Evolutionary conservation across 352 stramenopile species (phyloP).

Genomic region (Globisporangium heterothallicum): DNA sequence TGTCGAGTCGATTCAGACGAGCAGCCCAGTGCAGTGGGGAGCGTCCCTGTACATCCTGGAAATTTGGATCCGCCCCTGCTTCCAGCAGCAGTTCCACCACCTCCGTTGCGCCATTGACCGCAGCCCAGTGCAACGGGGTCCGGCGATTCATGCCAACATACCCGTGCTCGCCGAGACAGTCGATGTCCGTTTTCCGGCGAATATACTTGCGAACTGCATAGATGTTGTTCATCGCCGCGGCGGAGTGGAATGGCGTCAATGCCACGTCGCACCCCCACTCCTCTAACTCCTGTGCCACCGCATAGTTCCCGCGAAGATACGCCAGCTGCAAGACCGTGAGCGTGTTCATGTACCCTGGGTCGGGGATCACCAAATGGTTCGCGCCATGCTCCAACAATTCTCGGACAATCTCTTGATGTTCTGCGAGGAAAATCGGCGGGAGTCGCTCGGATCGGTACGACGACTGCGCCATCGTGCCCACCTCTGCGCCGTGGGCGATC

Average conservation of each 20-base stretch:
- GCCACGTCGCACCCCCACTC: conserved; percentile 77
- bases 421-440: conserved; percentile 69
- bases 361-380: conserved; percentile 55
- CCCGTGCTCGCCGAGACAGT: conserved; percentile 77
- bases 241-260: conserved; percentile 71
- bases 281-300: conserved; percentile 69
- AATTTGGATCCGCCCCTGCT: conserved; percentile 63
- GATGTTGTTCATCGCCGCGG: conserved; percentile 56
- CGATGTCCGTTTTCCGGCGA: conserved; percentile 41
- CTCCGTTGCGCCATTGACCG: conserved; percentile 53
- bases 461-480: conserved; percentile 42
- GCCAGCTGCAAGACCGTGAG: conserved; percentile 70
- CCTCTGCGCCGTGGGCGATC: conserved; percentile 49
- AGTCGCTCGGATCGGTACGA: conserved; percentile 70
- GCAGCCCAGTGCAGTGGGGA: conserved; percentile 78
- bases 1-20: conserved; percentile 46
- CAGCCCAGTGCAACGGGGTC: conserved; percentile 76
- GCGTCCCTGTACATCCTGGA: conserved; percentile 64
- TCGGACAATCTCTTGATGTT: conserved; percentile 56
- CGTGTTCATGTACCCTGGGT: conserved; percentile 81
- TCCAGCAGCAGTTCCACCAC: conserved; percentile 62
- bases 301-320: conserved; percentile 74
- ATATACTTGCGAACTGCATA: conserved; percentile 55
- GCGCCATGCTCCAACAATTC: conserved; percentile 62
- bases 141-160: conserved; percentile 75